These are phyloP conservation scores for Penicillium crustosum DNA, from an alignment of 2,329 filamentous ascomycete genomes.

Conservation along the genomic window DNA sequence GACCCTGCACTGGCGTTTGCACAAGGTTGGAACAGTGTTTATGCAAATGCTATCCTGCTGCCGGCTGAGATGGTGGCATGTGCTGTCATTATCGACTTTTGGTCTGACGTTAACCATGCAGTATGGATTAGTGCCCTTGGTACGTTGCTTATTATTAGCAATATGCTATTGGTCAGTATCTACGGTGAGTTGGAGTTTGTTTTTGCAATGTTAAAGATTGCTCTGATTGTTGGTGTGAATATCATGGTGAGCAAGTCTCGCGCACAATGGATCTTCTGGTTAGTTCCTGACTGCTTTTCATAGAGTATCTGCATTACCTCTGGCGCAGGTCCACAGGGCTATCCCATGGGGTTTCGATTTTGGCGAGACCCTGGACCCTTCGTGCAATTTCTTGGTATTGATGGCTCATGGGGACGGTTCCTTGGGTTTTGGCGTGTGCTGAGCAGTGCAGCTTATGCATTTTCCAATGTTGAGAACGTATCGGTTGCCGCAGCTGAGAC, in stretches of 20 bases:
- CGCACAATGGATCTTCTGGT: not conserved
- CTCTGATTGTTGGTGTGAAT: constrained; percentile 60
- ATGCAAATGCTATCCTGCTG: constrained; percentile 1
- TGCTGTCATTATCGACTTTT: constrained; percentile 7
- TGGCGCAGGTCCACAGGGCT: constrained; percentile 33
- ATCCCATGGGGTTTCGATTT: constrained; percentile 41
- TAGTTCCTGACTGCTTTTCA: not conserved
- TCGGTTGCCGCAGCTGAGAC: constrained; percentile 52
- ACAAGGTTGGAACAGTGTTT: constrained; percentile 3
- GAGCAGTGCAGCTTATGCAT: constrained; percentile 12
- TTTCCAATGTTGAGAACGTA: constrained; percentile 47
- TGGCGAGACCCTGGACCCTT: constrained; percentile 43
- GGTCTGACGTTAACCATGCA: constrained; percentile 2
- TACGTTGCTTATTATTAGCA: not conserved
- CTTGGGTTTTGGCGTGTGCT: constrained; percentile 39
- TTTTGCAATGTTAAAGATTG: constrained; percentile 57
- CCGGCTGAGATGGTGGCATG: constrained; percentile 6
- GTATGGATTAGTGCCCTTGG: not conserved
- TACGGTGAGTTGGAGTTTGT: constrained; percentile 54
- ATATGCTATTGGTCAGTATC: constrained; percentile 24
- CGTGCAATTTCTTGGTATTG: constrained; percentile 43
- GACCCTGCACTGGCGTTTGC: constrained; percentile 4
- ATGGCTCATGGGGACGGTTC: constrained; percentile 46
- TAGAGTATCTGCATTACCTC: constrained; percentile 28
- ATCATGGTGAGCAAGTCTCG: constrained; percentile 47